phyloP scores from a whole-genome alignment of 1,139 yeast species.

The Pneumocystis carinii region DNA sequence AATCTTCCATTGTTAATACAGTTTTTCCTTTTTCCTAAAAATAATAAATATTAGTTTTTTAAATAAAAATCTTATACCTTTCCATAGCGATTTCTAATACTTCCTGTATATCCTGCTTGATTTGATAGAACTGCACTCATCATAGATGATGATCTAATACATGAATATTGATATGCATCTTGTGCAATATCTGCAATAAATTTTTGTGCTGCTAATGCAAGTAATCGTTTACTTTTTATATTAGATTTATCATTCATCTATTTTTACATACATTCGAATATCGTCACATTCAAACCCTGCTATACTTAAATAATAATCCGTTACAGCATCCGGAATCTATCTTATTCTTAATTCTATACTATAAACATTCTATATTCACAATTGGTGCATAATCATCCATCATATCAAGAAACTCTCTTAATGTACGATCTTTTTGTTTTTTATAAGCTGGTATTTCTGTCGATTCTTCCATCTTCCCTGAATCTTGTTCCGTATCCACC shows the following conservation, averaged over 20 bases:
- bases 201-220: constrained; percentile 92
- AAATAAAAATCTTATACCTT: constrained; percentile 26
- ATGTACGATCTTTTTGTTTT: constrained; percentile 53
- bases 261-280: constrained; percentile 35
- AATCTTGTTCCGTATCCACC: background rate
- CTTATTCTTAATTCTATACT: background rate
- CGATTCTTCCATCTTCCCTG: background rate
- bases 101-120: constrained; percentile 15
- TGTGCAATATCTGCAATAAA: constrained; percentile 88
- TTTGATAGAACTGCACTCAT: constrained; percentile 13
- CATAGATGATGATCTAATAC: constrained; percentile 50
- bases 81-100: constrained; percentile 13
- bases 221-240: constrained; percentile 35
- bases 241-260: background rate
- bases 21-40: constrained; percentile 52
- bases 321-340: constrained; percentile 86
- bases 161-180: constrained; percentile 88
- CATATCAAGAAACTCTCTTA: constrained; percentile 69
- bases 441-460: constrained; percentile 22
- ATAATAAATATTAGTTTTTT: constrained; percentile 23
- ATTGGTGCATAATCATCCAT: constrained; percentile 94
- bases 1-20: constrained; percentile 75
- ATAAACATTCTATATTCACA: constrained; percentile 13
- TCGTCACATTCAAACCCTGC: constrained; percentile 81
- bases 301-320: constrained; percentile 77